Evolutionary conservation across 73 alveolate species (phyloP).

Genomic region (Halteria grandinella): DNA sequence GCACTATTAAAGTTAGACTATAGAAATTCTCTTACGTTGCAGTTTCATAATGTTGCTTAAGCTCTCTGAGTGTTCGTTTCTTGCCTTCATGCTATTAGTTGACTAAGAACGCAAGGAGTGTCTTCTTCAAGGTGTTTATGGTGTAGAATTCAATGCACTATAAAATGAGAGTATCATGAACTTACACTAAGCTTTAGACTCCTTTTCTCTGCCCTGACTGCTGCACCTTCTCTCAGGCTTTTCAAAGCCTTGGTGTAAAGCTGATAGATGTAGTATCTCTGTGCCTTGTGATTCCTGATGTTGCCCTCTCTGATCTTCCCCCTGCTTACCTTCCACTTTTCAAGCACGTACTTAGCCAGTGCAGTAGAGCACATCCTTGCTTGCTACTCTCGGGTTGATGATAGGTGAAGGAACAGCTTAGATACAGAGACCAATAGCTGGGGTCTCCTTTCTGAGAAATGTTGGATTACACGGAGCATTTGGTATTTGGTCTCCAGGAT

Average conservation of each 20-base stretch:
- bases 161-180: neutral
- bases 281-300: slow-evolving; percentile 9
- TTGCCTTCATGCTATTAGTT: no score
- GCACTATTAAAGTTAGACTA: no score
- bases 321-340: slow-evolving; percentile 39
- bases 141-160: slow-evolving; percentile 34
- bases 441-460: slow-evolving; percentile 40
- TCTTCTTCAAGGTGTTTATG: slow-evolving; percentile 9
- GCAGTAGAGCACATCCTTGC: slow-evolving; percentile 50
- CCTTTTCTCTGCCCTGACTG: neutral
- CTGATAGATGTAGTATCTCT: neutral
- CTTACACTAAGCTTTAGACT: slow-evolving; percentile 30
- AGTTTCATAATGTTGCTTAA: no score
- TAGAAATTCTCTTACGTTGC: no score
- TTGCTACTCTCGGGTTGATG: neutral
- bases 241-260: neutral
- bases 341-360: slow-evolving; percentile 35
- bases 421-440: slow-evolving; percentile 21
- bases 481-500: slow-evolving; percentile 17
- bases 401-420: neutral
- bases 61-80: no score
- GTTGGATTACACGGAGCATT: slow-evolving; percentile 36
- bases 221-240: slow-evolving; percentile 3
- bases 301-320: slow-evolving; percentile 30
- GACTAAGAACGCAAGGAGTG: neutral